phyloP scores from a whole-genome alignment of 441 rosid species.

The Euphorbia celastroides region DNA sequence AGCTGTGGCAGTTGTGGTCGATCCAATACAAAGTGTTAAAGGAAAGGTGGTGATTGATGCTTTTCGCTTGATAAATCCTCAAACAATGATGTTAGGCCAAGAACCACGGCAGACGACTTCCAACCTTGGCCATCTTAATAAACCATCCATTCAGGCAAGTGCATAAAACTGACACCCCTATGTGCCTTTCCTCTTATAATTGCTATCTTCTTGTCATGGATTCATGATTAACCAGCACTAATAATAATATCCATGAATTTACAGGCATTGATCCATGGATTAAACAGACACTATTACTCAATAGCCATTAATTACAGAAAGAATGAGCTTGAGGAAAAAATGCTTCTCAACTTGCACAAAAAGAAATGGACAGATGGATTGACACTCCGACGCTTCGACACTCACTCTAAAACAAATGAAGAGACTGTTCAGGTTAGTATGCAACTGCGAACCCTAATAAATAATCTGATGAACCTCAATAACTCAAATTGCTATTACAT shows the following conservation, averaged over 20 bases:
- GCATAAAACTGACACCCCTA: not conserved
- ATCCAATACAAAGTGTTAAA: conserved; percentile 96
- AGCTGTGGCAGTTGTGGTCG: conserved; percentile 98
- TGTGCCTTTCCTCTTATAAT: not conserved
- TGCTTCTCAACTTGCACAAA: conserved; percentile 97
- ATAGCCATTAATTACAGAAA: conserved; percentile 96
- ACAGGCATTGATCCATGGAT: conserved; percentile 90
- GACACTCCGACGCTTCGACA: conserved; percentile 78
- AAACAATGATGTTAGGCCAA: conserved; percentile 99
- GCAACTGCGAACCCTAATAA: not conserved
- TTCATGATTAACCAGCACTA: conserved; percentile 87
- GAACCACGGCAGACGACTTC: conserved; percentile 95
- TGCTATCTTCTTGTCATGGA: conserved; percentile 24
- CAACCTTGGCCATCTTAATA: conserved; percentile 93
- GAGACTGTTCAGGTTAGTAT: conserved; percentile 84
- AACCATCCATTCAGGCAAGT: conserved; percentile 90
- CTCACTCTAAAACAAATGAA: conserved; percentile 89
- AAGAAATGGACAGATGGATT: conserved; percentile 98
- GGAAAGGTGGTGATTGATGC: conserved; percentile 99
- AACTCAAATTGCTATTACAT: too few relatives aligned
- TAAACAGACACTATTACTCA: conserved; percentile 93
- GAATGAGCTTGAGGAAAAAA: conserved; percentile 98
- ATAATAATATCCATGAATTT: not conserved
- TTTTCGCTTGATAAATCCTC: conserved; percentile 92
- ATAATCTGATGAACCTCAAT: conserved; percentile 1